Conservation (phyloP, 176 grass and related monocot genomes). For the Oryza longistaminata region DNA sequence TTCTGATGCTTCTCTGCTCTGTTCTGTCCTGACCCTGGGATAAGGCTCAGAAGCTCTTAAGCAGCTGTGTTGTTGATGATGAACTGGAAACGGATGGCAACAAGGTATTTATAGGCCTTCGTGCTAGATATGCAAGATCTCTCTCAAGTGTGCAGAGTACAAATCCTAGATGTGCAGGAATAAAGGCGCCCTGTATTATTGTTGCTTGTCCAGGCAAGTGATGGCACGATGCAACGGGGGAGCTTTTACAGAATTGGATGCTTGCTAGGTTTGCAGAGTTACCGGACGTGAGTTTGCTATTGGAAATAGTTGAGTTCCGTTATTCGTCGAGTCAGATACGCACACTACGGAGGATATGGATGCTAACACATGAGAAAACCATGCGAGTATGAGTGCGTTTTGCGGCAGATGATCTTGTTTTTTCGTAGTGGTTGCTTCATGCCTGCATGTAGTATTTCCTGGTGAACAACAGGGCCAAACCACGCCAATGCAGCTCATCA, state of each 20-base stretch:
- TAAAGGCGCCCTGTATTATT: conserved; percentile 82
- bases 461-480: too few relatives aligned
- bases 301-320: conserved; percentile 27
- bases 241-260: conserved; percentile 50
- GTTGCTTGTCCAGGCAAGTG: conserved; percentile 53
- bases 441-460: neutral
- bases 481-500: too few relatives aligned
- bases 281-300: conserved; percentile 46
- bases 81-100: neutral
- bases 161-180: conserved; percentile 51
- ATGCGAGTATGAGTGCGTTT: neutral
- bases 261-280: conserved; percentile 24
- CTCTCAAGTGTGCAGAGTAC: conserved; percentile 27
- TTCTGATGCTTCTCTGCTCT: conserved; percentile 13
- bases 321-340: conserved; percentile 33
- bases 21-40: neutral
- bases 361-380: neutral
- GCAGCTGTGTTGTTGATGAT: conserved; percentile 48
- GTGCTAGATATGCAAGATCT: neutral
- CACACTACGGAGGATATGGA: conserved; percentile 4
- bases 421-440: neutral
- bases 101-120: conserved; percentile 66
- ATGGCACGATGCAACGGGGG: conserved; percentile 28
- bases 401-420: neutral
- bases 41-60: conserved; percentile 40